A percentile compares a stretch with the other conserved stretches of the same genome.
phyloP scores from a whole-genome alignment of 164 flowering plant genomes.

The Annona cherimola region DNA sequence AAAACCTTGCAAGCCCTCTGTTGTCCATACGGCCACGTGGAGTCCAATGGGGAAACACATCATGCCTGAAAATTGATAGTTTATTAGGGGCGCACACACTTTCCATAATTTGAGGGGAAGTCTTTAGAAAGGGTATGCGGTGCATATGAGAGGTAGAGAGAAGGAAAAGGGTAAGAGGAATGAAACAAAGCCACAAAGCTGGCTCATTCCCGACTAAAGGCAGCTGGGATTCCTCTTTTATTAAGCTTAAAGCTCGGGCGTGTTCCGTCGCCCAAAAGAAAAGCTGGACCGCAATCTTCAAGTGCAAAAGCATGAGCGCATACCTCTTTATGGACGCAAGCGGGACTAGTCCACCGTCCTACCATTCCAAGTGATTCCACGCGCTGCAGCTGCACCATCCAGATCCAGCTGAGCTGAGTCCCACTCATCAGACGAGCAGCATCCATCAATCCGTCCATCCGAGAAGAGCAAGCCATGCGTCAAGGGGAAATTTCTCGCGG shows the following conservation, averaged over 20 bases:
- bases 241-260: slow-evolving; percentile 1
- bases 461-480: neutral
- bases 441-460: neutral
- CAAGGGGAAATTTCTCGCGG: no score
- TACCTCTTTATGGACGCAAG: neutral
- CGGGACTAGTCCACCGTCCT: neutral
- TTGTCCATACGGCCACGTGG: neutral
- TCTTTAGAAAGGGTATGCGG: neutral
- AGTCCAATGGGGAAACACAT: neutral
- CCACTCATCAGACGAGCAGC: neutral
- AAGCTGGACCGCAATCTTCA: neutral
- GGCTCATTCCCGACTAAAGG: neutral
- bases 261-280: neutral
- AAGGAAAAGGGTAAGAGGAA: neutral
- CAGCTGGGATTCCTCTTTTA: neutral
- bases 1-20: neutral
- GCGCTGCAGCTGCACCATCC: neutral
- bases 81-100: neutral
- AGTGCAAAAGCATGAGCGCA: neutral
- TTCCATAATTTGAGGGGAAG: slow-evolving; percentile 5
- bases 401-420: no score
- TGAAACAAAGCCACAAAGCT: neutral
- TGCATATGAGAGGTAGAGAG: neutral
- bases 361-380: neutral
- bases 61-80: neutral